Conservation (phyloP, 1,284 basidiomycete genomes). For the Pulveroboletus sp. region DNA sequence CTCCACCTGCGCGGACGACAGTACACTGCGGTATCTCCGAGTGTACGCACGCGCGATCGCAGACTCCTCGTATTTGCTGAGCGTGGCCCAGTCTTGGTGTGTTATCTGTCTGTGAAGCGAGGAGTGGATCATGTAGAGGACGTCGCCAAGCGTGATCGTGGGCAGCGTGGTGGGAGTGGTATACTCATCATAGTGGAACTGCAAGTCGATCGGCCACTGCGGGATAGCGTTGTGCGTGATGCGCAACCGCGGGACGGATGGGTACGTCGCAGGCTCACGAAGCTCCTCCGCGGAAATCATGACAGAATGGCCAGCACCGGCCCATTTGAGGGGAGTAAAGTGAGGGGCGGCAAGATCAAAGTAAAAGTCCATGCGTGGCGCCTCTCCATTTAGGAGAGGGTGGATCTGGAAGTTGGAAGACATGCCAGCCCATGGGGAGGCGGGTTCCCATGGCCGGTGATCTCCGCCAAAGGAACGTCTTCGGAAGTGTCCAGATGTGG, state of each 20-base stretch:
- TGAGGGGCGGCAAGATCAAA: constrained; percentile 55
- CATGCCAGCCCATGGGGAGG: constrained; percentile 27
- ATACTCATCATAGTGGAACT: constrained; percentile 37
- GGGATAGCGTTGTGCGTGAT: constrained; percentile 59
- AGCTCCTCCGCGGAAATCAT: constrained; percentile 47
- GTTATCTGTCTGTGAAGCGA: constrained; percentile 53
- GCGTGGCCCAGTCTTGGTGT: constrained; percentile 55
- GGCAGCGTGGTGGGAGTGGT: constrained; percentile 24
- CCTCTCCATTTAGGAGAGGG: constrained; percentile 60
- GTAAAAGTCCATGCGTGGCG: constrained; percentile 45
- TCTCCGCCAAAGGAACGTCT: constrained; percentile 45
- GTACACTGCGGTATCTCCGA: constrained; percentile 48
- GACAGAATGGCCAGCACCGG: constrained; percentile 40
- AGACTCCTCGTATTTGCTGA: constrained; percentile 44
- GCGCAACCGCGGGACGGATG: constrained; percentile 54
- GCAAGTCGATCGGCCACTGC: constrained; percentile 61
- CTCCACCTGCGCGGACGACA: constrained; percentile 43
- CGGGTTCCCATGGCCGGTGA: constrained; percentile 30
- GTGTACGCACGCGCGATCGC: constrained; percentile 57
- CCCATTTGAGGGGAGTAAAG: constrained; percentile 47
- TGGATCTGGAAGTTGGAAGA: constrained; percentile 48
- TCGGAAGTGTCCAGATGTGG: constrained; percentile 26
- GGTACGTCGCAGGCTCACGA: constrained; percentile 55
- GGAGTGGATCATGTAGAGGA: constrained; percentile 54
- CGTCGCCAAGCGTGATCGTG: constrained; percentile 60